A percentile compares a stretch with the other conserved stretches of the same genome.
These are phyloP conservation scores for Agapanthus africanus DNA, from an alignment of 106 monocot genomes.

Conservation along the genomic window DNA sequence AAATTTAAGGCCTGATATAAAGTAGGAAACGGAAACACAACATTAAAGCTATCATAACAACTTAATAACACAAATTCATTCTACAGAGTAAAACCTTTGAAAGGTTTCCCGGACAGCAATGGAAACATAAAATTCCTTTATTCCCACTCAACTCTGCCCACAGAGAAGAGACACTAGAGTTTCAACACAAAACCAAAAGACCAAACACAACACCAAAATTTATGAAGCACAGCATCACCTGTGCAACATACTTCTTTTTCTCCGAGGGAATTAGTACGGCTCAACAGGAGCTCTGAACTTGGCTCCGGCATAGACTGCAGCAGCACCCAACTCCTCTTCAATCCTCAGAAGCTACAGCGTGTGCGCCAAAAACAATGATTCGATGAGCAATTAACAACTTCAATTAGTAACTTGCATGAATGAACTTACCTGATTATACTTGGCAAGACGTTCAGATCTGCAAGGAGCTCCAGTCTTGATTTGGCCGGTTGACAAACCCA, in stretches of 20 bases:
- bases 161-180: background rate
- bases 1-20: too few species aligned
- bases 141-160: background rate
- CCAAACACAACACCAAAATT: background rate
- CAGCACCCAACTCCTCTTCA: constrained; percentile 85
- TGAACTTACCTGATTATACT: constrained; percentile 61
- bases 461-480: constrained; percentile 85
- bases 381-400: background rate
- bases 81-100: too few species aligned
- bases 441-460: constrained; percentile 74
- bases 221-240: background rate
- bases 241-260: too few species aligned
- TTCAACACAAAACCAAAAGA: background rate
- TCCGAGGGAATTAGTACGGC: constrained; percentile 58
- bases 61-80: too few species aligned
- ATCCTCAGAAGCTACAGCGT: constrained; percentile 79
- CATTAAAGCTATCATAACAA: too few species aligned
- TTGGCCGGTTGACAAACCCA: constrained; percentile 86
- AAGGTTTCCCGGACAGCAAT: too few species aligned
- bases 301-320: constrained; percentile 81
- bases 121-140: too few species aligned
- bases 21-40: too few species aligned
- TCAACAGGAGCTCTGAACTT: constrained; percentile 86
- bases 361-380: constrained; percentile 9
- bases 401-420: background rate